These are phyloP conservation scores for Neurospora intermedia DNA, from an alignment of 495 filamentous ascomycete species.

Conservation along the genomic window DNA sequence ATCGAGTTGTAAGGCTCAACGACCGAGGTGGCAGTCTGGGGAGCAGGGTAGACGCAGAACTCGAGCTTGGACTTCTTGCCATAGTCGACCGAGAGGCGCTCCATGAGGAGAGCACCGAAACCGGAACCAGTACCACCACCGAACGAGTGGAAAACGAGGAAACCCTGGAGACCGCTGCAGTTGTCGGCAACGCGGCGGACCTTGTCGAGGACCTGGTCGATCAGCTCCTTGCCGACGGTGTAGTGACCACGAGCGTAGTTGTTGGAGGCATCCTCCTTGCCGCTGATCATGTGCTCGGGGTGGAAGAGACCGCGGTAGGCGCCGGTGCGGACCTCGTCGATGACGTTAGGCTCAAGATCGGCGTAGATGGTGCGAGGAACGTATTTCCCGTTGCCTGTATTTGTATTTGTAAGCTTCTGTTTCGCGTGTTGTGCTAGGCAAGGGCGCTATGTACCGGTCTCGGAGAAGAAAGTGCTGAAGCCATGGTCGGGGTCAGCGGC, in stretches of 20 bases:
- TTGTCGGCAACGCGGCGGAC: constrained; percentile 91
- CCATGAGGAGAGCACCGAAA: constrained; percentile 95
- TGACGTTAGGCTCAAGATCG: constrained; percentile 98
- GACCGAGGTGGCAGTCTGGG: constrained; percentile 90
- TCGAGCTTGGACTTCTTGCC: constrained; percentile 99
- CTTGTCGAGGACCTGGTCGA: constrained; percentile 94
- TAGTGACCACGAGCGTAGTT: constrained; percentile 99
- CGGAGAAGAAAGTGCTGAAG: constrained; percentile 99
- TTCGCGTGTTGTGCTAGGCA: neutral
- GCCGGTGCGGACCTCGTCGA: constrained; percentile 98
- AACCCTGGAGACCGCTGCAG: constrained; percentile 95
- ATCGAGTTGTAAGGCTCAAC: constrained; percentile 99
- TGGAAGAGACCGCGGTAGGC: constrained; percentile 94
- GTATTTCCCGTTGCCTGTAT: constrained; percentile 89
- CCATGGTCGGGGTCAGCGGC: constrained; percentile 84
- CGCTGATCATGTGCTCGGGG: constrained; percentile 97
- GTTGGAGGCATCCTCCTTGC: constrained; percentile 99
- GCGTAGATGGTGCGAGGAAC: constrained; percentile 98
- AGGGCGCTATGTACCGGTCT: constrained; percentile 68
- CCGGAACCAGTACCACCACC: constrained; percentile 97
- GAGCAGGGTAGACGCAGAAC: constrained; percentile 97
- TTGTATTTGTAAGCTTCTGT: constrained; percentile 3
- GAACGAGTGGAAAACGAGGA: constrained; percentile 99
- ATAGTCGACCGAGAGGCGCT: constrained; percentile 94
- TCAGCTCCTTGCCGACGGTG: constrained; percentile 97